Percentiles rank a stretch among this genome's conserved stretches.
Conservation (phyloP, 192 early-diverging fungal genomes). For the Pilobolus umbonatus region DNA sequence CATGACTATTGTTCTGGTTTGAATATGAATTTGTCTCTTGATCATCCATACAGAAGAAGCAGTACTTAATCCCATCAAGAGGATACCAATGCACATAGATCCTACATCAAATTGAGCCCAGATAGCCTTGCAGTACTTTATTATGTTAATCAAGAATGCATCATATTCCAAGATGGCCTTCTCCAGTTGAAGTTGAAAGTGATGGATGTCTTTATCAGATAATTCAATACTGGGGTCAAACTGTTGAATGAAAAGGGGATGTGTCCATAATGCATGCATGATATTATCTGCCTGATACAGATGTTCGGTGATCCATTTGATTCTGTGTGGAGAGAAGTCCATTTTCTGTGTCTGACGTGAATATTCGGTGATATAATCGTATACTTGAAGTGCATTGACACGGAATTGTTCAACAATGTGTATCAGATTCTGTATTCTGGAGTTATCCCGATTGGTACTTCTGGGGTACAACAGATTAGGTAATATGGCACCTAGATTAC, state of each 20-base stretch:
- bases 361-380: constrained; percentile 60
- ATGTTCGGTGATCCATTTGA: constrained; percentile 34
- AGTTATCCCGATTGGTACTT: neutral
- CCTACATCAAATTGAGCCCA: constrained; percentile 92
- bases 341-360: constrained; percentile 42
- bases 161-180: constrained; percentile 23
- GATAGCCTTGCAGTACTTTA: constrained; percentile 69
- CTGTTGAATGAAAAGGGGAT: neutral
- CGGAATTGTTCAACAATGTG: constrained; percentile 41
- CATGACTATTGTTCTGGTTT: neutral
- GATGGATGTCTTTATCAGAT: neutral
- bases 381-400: constrained; percentile 65
- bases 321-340: constrained; percentile 44
- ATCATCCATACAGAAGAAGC: neutral
- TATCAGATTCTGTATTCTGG: constrained; percentile 39
- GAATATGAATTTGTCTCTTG: neutral
- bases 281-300: constrained; percentile 17
- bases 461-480: constrained; percentile 73
- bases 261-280: neutral
- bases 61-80: constrained; percentile 37
- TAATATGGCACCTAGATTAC: constrained; percentile 83
- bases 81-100: constrained; percentile 69
- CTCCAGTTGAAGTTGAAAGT: constrained; percentile 6
- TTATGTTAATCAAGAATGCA: constrained; percentile 50
- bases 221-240: neutral